These are phyloP conservation scores for Ilyonectria robusta DNA, from an alignment of 2,329 filamentous ascomycete species.

Conservation along the genomic window DNA sequence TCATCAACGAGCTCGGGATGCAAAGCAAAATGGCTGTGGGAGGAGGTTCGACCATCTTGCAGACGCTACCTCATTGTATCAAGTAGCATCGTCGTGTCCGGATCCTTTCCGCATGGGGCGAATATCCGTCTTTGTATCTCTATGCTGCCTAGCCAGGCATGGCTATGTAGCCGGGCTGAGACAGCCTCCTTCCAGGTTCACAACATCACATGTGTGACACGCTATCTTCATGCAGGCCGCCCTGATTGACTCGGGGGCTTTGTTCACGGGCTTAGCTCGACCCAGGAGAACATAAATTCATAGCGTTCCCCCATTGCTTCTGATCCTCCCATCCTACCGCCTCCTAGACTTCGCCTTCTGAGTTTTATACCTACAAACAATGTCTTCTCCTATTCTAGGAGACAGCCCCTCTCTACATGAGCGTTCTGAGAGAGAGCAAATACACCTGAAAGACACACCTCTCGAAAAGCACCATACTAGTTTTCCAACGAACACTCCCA, in stretches of 20 bases:
- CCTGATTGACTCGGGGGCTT: no score
- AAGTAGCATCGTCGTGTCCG: not conserved
- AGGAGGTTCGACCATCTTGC: not conserved
- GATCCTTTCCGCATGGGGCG: not conserved
- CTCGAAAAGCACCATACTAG: not conserved
- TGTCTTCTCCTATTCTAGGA: not conserved
- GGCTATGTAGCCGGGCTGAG: not conserved
- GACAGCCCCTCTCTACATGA: not conserved
- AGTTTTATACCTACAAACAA: slow-evolving; percentile 4
- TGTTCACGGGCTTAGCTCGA: no score
- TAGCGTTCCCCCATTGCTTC: no score
- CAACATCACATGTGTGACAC: no score
- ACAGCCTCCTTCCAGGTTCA: no score
- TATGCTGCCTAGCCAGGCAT: not conserved
- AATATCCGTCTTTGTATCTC: not conserved
- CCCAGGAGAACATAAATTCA: no score
- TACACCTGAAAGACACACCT: not conserved
- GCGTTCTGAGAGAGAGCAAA: not conserved
- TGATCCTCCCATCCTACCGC: no score
- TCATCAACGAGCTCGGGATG: no score
- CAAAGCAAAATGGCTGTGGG: not conserved
- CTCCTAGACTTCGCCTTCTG: not conserved
- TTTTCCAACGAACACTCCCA: not conserved
- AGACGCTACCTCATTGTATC: not conserved
- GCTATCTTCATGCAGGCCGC: no score